Evolutionary conservation across 1,284 basidiomycete genomes (phyloP), one percentile per base, ranked within the genome.

Genomic region (Ceratobasidium sp.): DNA sequence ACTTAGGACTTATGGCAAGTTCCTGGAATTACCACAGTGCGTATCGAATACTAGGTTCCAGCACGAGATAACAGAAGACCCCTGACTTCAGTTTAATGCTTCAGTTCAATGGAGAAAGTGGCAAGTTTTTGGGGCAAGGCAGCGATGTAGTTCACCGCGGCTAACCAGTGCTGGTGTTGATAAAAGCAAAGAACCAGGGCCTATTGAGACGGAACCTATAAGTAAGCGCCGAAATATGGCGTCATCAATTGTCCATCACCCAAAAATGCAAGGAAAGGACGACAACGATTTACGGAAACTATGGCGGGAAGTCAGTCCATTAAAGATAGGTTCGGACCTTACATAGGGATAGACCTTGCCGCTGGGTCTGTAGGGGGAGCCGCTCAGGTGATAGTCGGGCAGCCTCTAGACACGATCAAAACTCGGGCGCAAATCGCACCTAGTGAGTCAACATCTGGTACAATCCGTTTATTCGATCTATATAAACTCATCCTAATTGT

Each of bases 381-480:
- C 1, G 89, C 91, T 4, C 82, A 83, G 69, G 95, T 98, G 31
- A 84, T 97, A 9, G 90, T 94, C 43, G 95, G 95, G 1, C 94
- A 95, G 79, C 92, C 92, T 2, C 84, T 95, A 29, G 95, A 97
- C 81, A 96, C 94, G 0, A 84, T 97, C 81, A 96, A 96, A 84
- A 92, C 90, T 27, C 85, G 90, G 65, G 91, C 91, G 22, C 91
- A 93, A 81, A 88, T 89, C 79, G 90, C 91, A 43, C 90, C 92
- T n/a, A 88, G 92, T 92, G 77, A 77, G 79, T 78, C 19, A 14
- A n/a, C n/a, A n/a, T n/a, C n/a, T n/a, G n/a, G n/a, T n/a, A n/a
- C n/a, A n/a, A n/a, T n/a, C n/a, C n/a, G n/a, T n/a, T n/a, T n/a
- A n/a, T n/a, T n/a, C n/a, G n/a, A n/a, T n/a, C n/a, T n/a, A n/a